Evolutionary conservation across 2,329 filamentous ascomycete species (phyloP).

Genomic region (Thielaviopsis populi): DNA sequence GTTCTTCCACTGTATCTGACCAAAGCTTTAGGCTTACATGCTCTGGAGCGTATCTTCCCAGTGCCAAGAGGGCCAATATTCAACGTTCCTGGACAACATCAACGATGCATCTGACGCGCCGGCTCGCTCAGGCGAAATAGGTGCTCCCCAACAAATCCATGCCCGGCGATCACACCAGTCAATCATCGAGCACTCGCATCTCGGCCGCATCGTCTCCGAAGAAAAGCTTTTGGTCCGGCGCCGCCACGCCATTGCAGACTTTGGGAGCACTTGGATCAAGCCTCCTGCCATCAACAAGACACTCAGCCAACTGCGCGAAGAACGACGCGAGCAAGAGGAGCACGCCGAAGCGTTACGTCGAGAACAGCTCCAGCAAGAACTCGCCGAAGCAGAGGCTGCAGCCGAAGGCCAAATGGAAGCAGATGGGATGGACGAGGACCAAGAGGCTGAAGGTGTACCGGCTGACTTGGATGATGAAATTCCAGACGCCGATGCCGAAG

Average conservation of each 20-base stretch:
- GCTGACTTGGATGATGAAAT: slow-evolving; percentile 59
- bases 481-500: slow-evolving; percentile 47
- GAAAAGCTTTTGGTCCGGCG: slow-evolving; percentile 64
- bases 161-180: slow-evolving; percentile 29
- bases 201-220: slow-evolving; percentile 58
- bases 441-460: slow-evolving; percentile 35
- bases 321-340: slow-evolving; percentile 76
- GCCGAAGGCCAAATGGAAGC: slow-evolving; percentile 31
- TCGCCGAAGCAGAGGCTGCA: slow-evolving; percentile 48
- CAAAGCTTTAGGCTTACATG: slow-evolving; percentile 44
- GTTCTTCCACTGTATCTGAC: neutral
- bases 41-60: slow-evolving; percentile 59
- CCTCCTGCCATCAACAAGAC: slow-evolving; percentile 83
- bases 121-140: slow-evolving; percentile 21
- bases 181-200: slow-evolving; percentile 39
- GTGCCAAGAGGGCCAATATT: slow-evolving; percentile 28
- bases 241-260: slow-evolving; percentile 68
- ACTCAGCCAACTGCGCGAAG: slow-evolving; percentile 76
- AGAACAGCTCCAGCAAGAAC: slow-evolving; percentile 56
- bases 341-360: slow-evolving; percentile 58
- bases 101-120: slow-evolving; percentile 22
- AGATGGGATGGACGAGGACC: slow-evolving; percentile 38
- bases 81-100: slow-evolving; percentile 25
- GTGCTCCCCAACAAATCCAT: slow-evolving; percentile 18
- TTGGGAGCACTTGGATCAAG: slow-evolving; percentile 78